Evolutionary conservation across 345 rosid species (phyloP).

Genomic region (Eucalyptus cloeziana): DNA sequence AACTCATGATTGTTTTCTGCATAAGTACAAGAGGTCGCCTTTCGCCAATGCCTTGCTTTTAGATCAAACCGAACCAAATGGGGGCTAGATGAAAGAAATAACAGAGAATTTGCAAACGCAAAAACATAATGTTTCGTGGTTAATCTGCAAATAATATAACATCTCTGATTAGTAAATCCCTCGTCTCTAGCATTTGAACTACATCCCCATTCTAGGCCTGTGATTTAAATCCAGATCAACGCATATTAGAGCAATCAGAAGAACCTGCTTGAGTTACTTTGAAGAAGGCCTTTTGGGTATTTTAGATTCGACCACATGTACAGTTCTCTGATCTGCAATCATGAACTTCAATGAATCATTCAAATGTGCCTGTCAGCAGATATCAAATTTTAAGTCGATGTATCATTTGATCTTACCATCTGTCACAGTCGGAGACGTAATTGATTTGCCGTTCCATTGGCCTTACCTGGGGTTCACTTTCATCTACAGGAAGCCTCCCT

Average conservation of each 20-base stretch:
- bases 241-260: constrained; percentile 56
- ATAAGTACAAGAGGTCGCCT: background rate
- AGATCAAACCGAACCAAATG: background rate
- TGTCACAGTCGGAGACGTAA: background rate
- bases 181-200: constrained; percentile 64
- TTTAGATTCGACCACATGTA: constrained; percentile 42
- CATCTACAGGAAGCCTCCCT: constrained; percentile 41
- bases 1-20: background rate
- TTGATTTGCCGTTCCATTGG: background rate
- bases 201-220: constrained; percentile 69
- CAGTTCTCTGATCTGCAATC: constrained; percentile 38
- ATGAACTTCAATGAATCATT: constrained; percentile 59
- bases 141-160: background rate
- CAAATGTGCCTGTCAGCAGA: constrained; percentile 24
- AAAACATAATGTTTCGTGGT: background rate
- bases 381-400: background rate
- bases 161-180: constrained; percentile 37
- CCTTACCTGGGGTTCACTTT: constrained; percentile 31
- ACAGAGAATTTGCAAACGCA: background rate
- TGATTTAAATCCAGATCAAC: constrained; percentile 43
- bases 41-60: background rate
- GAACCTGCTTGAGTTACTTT: constrained; percentile 50
- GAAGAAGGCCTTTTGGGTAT: constrained; percentile 32
- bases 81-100: background rate
- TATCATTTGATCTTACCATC: background rate